Evolutionary conservation across 2,329 filamentous ascomycete genomes (phyloP), one percentile per base, ranked within the genome.

Genomic region (Clarireedia monteithiana): DNA sequence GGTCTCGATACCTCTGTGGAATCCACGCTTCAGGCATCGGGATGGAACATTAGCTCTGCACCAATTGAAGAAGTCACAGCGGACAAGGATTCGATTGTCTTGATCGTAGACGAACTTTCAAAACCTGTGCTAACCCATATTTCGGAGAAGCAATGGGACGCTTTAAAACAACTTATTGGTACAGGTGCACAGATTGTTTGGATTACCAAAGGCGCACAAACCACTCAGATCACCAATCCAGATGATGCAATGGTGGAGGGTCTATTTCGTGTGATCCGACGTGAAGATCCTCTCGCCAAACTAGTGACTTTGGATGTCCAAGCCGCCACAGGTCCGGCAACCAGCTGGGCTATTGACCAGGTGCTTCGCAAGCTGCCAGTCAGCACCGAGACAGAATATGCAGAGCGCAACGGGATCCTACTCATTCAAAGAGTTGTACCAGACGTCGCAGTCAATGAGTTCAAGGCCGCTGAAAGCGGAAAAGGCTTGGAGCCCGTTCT

Each of bases 221-320:
- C 62, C 14, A 55, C 17, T n/a, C 20, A 64, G 5, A 14, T 69
- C 58, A 60, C 63, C 60, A 49, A 62, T 52, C 71, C 71, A 3
- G 59, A 66, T 14, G 60, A 70, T 15, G 65, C 64, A 23, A 62
- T 70, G 36, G 62, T 69, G 24, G 55, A 66, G 14, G 71, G 71
- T 6, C 51, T 73, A 14, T 61, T 70, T 27, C 63, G 71, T 10
- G 66, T 66, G 2, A 46, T 60, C 14, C 59, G 62, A 10, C 26
- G 40, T 7, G 63, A 64, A 38, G 55, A 61, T 27, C 44, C 53
- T 5, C 52, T 55, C 17, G 23, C 58, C 0, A 39, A 27, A 12
- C 42, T 64, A 3, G 40, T 48, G 6, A 60, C 59, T 15, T 46
- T 65, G 7, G 61, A 65, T 39, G 47, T 63, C 2, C 40, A 57